These are phyloP conservation scores for Ocimum tenuiflorum DNA, from an alignment of 257 asterid species.

Conservation along the genomic window DNA sequence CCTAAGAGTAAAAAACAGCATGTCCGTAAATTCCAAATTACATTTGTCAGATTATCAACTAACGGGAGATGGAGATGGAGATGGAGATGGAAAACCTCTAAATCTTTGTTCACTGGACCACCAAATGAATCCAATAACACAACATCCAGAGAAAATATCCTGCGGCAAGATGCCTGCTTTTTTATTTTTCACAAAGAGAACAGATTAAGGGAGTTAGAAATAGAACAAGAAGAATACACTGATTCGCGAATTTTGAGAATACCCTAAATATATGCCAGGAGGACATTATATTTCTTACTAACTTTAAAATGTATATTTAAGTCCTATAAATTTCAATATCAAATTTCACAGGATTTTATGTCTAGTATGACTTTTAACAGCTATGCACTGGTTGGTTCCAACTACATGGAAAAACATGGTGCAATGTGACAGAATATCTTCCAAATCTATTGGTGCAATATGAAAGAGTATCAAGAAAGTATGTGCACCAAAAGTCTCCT, in stretches of 20 bases:
- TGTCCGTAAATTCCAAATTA: slow-evolving; percentile 1
- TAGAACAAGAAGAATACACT: background rate
- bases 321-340: background rate
- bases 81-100: slow-evolving; percentile 47
- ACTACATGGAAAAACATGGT: background rate
- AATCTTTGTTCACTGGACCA: slow-evolving; percentile 45
- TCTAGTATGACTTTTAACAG: background rate
- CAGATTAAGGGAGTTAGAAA: slow-evolving; percentile 1
- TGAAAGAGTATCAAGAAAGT: background rate
- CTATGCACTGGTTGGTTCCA: background rate
- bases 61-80: slow-evolving; percentile 10
- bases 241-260: background rate
- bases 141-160: slow-evolving; percentile 72
- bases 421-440: background rate
- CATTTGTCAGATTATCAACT: background rate
- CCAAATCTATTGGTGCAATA: background rate
- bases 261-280: background rate
- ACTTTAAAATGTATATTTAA: background rate
- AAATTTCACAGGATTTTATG: background rate
- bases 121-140: slow-evolving; percentile 53
- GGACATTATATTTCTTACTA: background rate
- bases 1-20: slow-evolving; percentile 38
- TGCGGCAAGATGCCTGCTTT: slow-evolving; percentile 81
- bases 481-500: background rate
- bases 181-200: background rate